These are phyloP conservation scores for Petrea volubilis DNA, from an alignment of 257 asterid genomes.

Conservation along the genomic window DNA sequence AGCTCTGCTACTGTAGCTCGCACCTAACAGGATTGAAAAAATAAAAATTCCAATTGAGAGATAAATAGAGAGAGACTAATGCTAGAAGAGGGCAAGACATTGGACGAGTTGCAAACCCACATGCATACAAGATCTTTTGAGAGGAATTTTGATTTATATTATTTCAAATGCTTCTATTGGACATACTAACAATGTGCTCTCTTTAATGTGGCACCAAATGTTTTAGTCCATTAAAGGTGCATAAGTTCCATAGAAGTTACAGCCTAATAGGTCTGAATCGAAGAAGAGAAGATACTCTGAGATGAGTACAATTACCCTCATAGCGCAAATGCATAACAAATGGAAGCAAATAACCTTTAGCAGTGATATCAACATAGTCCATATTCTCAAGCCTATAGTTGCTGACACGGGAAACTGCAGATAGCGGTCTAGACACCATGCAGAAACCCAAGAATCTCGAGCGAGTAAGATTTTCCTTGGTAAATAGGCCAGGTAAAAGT, in stretches of 20 bases:
- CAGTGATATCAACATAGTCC: background rate
- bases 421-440: background rate
- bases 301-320: background rate
- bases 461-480: background rate
- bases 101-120: background rate
- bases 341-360: background rate
- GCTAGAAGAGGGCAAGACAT: background rate
- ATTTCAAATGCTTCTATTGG: background rate
- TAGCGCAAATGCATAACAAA: background rate
- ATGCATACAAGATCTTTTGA: background rate
- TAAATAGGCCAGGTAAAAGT: background rate
- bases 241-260: background rate
- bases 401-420: background rate
- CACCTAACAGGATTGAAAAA: constrained; percentile 47
- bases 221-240: constrained; percentile 1
- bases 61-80: background rate
- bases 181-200: background rate
- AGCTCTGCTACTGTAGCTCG: constrained; percentile 96
- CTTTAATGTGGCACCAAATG: background rate
- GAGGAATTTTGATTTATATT: background rate
- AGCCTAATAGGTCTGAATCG: background rate
- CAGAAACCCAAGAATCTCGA: background rate
- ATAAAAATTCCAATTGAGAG: constrained; percentile 11
- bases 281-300: background rate
- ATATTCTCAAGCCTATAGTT: background rate